Conservation (phyloP, 306 rosid genomes). For the Prosopis cineraria region DNA sequence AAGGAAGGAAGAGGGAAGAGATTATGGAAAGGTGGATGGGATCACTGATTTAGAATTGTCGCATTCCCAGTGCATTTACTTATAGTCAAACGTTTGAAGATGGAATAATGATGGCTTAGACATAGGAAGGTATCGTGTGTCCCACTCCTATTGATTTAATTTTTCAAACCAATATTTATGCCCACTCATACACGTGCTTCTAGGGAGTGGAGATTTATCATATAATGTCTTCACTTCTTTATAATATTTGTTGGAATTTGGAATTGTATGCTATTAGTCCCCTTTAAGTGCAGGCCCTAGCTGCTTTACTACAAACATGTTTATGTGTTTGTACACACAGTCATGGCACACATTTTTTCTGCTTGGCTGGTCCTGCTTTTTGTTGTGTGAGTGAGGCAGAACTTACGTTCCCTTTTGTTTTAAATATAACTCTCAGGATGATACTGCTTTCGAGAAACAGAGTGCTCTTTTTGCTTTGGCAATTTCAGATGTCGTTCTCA, state of each 20-base stretch:
- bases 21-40: not conserved
- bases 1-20: not conserved
- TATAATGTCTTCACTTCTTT: not conserved
- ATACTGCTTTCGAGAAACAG: conserved; percentile 94
- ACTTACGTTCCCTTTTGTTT: conserved; percentile 25
- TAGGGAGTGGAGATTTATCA: not conserved
- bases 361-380: conserved; percentile 14
- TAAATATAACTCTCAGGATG: conserved; percentile 64
- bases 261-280: conserved; percentile 3
- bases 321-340: not conserved
- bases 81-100: not conserved
- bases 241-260: not conserved
- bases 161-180: not conserved
- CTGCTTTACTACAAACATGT: not conserved
- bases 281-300: not conserved
- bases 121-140: not conserved
- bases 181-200: not conserved
- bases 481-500: conserved; percentile 79
- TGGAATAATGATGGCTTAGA: not conserved
- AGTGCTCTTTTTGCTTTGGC: conserved; percentile 92
- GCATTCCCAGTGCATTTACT: not conserved
- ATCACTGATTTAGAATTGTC: not conserved
- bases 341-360: conserved; percentile 16
- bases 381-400: not conserved
- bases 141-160: not conserved